Base-by-base conservation (phyloP, 225 moss, liverwort and hornwort species). In the Sphagnum tenellum region DNA sequence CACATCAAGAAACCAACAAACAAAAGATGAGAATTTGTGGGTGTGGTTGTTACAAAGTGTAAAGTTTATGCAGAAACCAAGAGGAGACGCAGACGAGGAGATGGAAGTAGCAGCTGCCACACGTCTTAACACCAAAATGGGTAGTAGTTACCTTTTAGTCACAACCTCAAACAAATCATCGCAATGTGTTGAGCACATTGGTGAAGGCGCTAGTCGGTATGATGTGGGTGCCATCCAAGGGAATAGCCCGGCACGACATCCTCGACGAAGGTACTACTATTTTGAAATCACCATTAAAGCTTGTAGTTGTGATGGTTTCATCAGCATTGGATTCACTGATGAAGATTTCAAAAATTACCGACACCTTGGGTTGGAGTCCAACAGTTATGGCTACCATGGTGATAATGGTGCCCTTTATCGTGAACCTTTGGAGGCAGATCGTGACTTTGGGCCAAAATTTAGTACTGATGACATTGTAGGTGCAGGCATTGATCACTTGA, bases 151-250 rank as follows among this genome's bases (percentile, higher is more conserved):
- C 65, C 89, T 86, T 68, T 74, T 95, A 7, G 81, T 86, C 45
- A 84, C 92, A 59, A 86, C 95, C 1, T 88, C 84, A 44, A 89
- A n/a, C n/a, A 95, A 69, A 95, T 29, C 29, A 29, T 29, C 92
- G 75, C 88, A 92, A 48, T 86, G 88, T 14, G 95, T 82, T 10
- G 75, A 60, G 61, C 92, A 95, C 69, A 89, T 72, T n/a, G 89
- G 89, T 7, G 79, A 78, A 29, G 81, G 81, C 12, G 73, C 69
- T 0, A 92, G 92, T 60, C 86, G 82, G 46, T 80, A 88, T 61
- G 95, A 95, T 55, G 95, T 95, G 5, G 95, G 95, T 64, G 89
- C 95, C 64, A 89, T 95, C 64, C 95, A 95, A 65, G 88, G 82
- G 47, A 92, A 95, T 63, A 78, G 84, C 47, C 81, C 89, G 44